Evolutionary conservation across 2,329 filamentous ascomycete genomes (phyloP).

Genomic region (Dothiorella sarmentorum): DNA sequence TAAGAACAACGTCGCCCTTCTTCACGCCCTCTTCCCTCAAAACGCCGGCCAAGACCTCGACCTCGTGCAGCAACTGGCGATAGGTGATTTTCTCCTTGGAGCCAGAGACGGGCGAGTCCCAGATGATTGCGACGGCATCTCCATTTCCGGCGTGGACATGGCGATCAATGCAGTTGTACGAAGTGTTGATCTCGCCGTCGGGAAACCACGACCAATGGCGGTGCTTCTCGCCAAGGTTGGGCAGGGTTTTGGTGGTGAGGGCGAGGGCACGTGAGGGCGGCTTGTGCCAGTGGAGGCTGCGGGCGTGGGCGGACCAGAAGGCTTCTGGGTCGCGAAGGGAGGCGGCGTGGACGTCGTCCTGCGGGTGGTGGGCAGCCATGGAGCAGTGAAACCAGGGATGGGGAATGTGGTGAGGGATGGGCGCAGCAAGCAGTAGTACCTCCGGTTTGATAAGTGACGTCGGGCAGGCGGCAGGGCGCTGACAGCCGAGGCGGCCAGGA

Average conservation of each 20-base stretch:
- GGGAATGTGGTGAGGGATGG: background rate
- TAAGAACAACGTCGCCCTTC: constrained; percentile 80
- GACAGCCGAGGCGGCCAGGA: background rate
- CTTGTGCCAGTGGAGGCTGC: constrained; percentile 76
- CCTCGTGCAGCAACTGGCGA: constrained; percentile 68
- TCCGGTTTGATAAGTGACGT: constrained; percentile 11
- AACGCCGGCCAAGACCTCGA: constrained; percentile 77
- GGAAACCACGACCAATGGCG: constrained; percentile 88
- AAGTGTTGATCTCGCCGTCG: constrained; percentile 82
- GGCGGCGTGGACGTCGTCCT: constrained; percentile 48
- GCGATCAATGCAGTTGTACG: constrained; percentile 86
- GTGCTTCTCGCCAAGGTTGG: constrained; percentile 62
- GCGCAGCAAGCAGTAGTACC: no score
- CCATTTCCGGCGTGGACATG: constrained; percentile 81
- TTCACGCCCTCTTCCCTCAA: constrained; percentile 76
- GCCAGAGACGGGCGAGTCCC: constrained; percentile 80
- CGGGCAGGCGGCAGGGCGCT: background rate
- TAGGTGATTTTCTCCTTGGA: constrained; percentile 74
- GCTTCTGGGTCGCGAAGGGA: constrained; percentile 66
- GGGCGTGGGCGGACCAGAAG: constrained; percentile 75
- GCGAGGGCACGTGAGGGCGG: constrained; percentile 62
- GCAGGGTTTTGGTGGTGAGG: constrained; percentile 60
- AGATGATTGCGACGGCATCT: constrained; percentile 71
- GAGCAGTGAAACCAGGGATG: background rate
- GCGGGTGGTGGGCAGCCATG: constrained; percentile 33